Percentiles rank a stretch among this genome's conserved stretches.
phyloP scores from a whole-genome alignment of 2,329 filamentous ascomycete genomes.

The Trichoderma asperellum region DNA sequence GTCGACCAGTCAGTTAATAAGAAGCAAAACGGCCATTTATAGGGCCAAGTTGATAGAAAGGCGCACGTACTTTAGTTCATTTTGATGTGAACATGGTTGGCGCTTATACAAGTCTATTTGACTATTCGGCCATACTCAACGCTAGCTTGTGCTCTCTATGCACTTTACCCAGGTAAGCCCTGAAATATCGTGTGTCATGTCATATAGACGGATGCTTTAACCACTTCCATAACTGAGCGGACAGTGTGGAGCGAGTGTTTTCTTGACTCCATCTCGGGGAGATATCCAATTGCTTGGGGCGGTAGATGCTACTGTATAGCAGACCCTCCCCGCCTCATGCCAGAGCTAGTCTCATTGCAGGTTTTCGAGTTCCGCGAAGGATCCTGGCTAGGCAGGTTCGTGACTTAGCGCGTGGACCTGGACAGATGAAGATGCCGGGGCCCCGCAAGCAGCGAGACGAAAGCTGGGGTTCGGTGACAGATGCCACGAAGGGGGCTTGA shows the following conservation, averaged over 20 bases:
- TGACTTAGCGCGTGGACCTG: neutral
- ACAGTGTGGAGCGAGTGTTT: neutral
- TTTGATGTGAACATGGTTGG: neutral
- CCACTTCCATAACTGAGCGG: neutral
- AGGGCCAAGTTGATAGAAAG: neutral
- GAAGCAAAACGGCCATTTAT: neutral
- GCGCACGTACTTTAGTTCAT: neutral
- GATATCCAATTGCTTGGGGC: neutral
- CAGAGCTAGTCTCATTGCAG: neutral
- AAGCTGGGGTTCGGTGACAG: neutral
- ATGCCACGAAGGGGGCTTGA: neutral
- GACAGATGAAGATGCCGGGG: neutral
- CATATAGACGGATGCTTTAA: neutral
- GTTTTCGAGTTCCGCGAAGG: neutral
- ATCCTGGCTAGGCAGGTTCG: neutral
- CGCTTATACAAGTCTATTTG: neutral
- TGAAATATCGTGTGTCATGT: neutral
- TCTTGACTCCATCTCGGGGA: neutral
- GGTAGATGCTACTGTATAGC: neutral
- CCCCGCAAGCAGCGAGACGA: neutral
- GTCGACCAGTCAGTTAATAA: neutral
- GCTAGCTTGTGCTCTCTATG: neutral
- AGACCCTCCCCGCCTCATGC: neutral
- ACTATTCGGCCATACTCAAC: neutral
- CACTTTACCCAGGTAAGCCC: neutral